Conservation (phyloP, 1,284 basidiomycete genomes). For the Meripilus lineatus region DNA sequence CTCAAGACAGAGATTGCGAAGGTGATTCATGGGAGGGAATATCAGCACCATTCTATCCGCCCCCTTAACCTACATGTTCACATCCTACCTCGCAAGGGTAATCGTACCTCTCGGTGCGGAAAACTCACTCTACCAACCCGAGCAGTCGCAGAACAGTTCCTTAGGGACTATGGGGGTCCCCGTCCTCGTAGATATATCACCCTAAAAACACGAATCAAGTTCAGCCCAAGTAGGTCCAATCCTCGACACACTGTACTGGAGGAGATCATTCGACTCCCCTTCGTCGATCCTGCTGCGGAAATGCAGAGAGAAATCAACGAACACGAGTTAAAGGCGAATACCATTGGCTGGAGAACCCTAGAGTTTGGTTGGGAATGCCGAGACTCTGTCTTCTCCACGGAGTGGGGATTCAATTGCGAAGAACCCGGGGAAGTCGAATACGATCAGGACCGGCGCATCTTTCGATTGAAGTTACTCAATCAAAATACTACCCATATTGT, state of each 20-base stretch:
- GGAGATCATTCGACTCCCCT: conserved; percentile 38
- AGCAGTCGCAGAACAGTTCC: conserved; percentile 37
- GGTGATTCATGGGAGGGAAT: conserved; percentile 40
- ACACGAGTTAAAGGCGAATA: conserved; percentile 22
- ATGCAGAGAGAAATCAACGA: conserved; percentile 25
- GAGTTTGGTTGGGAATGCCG: conserved; percentile 53
- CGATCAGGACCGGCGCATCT: conserved; percentile 41
- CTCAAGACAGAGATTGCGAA: conserved; percentile 29
- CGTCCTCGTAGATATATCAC: conserved; percentile 17
- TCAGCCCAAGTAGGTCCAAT: conserved; percentile 30
- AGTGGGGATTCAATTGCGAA: conserved; percentile 40
- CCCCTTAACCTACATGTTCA: conserved; percentile 47
- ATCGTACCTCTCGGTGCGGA: conserved; percentile 36
- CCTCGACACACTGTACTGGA: conserved; percentile 35
- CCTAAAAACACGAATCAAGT: conserved; percentile 32
- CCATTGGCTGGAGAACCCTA: conserved; percentile 32
- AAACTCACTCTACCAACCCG: conserved; percentile 43
- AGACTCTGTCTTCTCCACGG: conserved; percentile 49
- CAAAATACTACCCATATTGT: conserved; percentile 28
- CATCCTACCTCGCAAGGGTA: conserved; percentile 32
- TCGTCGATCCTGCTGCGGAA: conserved; percentile 36
- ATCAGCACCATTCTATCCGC: conserved; percentile 24
- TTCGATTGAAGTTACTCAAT: conserved; percentile 33
- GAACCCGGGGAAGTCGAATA: conserved; percentile 29
- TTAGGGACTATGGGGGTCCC: conserved; percentile 37